Evolutionary conservation across 2,329 filamentous ascomycete genomes (phyloP).

Genomic region (Myotisia sp.): DNA sequence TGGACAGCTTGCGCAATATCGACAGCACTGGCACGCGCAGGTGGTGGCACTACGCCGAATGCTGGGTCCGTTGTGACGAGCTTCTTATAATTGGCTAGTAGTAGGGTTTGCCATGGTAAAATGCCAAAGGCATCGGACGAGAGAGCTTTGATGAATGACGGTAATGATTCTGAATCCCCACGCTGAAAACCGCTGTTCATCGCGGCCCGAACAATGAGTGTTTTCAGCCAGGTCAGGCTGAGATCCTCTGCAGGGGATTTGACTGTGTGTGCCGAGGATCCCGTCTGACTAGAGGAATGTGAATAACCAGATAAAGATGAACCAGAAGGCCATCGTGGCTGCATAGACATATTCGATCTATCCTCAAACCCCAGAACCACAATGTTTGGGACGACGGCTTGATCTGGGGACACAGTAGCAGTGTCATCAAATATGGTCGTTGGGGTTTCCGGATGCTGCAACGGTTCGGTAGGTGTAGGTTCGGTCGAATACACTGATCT

Average conservation of each 20-base stretch:
- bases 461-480: slow-evolving; percentile 18
- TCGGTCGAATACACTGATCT: slow-evolving; percentile 24
- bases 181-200: slow-evolving; percentile 70
- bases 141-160: slow-evolving; percentile 61
- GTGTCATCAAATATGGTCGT: slow-evolving; percentile 93
- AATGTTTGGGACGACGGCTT: slow-evolving; percentile 70
- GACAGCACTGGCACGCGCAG: slow-evolving; percentile 37
- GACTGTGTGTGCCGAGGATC: slow-evolving; percentile 32
- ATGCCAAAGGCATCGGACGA: slow-evolving; percentile 67
- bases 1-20: slow-evolving; percentile 69
- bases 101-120: slow-evolving; percentile 51
- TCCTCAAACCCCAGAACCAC: slow-evolving; percentile 63
- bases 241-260: slow-evolving; percentile 48
- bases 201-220: slow-evolving; percentile 69
- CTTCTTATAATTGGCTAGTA: slow-evolving; percentile 68
- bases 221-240: slow-evolving; percentile 63
- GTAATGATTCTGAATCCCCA: slow-evolving; percentile 43
- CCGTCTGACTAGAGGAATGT: slow-evolving; percentile 41
- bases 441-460: slow-evolving; percentile 60
- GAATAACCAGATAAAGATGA: slow-evolving; percentile 69
- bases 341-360: slow-evolving; percentile 34
- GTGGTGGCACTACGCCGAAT: slow-evolving; percentile 36
- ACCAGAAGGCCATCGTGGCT: slow-evolving; percentile 56
- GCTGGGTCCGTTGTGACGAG: slow-evolving; percentile 60
- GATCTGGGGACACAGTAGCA: slow-evolving; percentile 68